Base-by-base conservation (phyloP, 2,329 filamentous ascomycete species). In the Chrysosphaeria jannelii region DNA sequence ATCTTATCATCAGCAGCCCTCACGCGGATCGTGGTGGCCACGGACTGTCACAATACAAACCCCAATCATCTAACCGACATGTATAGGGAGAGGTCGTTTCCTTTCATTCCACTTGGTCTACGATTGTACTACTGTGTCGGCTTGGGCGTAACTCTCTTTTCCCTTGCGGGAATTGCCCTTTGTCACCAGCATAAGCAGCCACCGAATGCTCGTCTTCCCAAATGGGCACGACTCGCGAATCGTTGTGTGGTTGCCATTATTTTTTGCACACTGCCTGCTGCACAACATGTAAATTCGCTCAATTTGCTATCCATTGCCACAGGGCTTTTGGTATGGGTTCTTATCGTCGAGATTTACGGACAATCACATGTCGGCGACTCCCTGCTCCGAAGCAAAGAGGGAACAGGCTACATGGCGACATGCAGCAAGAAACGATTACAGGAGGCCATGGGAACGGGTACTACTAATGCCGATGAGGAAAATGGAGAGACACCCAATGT, bases 101-200 rank as follows among this genome's bases (percentile, higher is more conserved):
- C 40, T 1, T 42, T 56, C n/a, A 41, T 67, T n/a, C 35, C 43
- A 5, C 28, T 39, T 6, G 59, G 57, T 3, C 45, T 65, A 10
- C 48, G 58, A 9, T 63, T 58, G 47, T 67, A 60, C 38, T 68
- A 67, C 38, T 67, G 60, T 36, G 49, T 46, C n/a, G 62, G 63
- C 1, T 45, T 66, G 3, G 57, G 53, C 13, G 40, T 60, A 9
- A 48, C 57, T 1, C 39, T 67, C 5, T 35, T 51, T 8, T 50
- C 42, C 32, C 64, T 63, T 51, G 44, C 40, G 6, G 30, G 54
- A 24, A 63, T 67, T 23, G 50, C 56, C 2, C 34, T 51, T 10
- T 46, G 46, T 8, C 61, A 68, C 34, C 41, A 50, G 18, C 61
- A 66, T 40, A 57, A 56, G 30, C 43, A 48, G 13, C 42, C 53